phyloP scores from a whole-genome alignment of 2,329 filamentous ascomycete species.

The Lachnellula suecica region DNA sequence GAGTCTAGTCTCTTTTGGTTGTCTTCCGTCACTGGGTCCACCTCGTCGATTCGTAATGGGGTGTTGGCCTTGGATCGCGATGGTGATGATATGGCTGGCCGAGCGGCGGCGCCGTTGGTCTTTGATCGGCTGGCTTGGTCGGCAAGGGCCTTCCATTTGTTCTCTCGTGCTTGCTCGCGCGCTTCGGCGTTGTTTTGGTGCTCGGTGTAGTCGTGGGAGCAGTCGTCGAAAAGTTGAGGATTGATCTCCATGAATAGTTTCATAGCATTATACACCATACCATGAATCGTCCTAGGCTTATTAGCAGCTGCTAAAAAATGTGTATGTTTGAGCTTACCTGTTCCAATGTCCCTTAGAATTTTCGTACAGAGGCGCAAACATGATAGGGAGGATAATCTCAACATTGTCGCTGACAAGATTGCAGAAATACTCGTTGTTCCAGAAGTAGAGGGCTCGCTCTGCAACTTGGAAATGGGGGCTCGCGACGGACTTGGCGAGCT shows the following conservation, averaged over 20 bases:
- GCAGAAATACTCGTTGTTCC: conserved; percentile 99
- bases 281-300: conserved; percentile 81
- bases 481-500: conserved; percentile 95
- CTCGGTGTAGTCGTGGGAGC: conserved; percentile 96
- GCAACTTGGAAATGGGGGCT: conserved; percentile 99
- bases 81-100: conserved; percentile 34
- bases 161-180: conserved; percentile 76
- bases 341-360: conserved; percentile 99
- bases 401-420: conserved; percentile 99
- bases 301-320: not conserved
- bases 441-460: conserved; percentile 96
- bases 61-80: conserved; percentile 40
- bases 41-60: conserved; percentile 65
- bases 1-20: conserved; percentile 87
- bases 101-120: conserved; percentile 39
- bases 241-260: conserved; percentile 99
- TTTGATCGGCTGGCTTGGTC: conserved; percentile 76
- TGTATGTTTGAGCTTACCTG: conserved; percentile 56
- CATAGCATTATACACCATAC: conserved; percentile 99
- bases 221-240: conserved; percentile 96
- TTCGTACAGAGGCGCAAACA: conserved; percentile 98
- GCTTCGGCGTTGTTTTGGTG: conserved; percentile 90
- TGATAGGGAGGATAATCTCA: conserved; percentile 96
- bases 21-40: conserved; percentile 77
- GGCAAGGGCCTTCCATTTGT: conserved; percentile 84